Base-by-base conservation (phyloP, 2,329 filamentous ascomycete species). In the Tolypocladium cylindrosporum region DNA sequence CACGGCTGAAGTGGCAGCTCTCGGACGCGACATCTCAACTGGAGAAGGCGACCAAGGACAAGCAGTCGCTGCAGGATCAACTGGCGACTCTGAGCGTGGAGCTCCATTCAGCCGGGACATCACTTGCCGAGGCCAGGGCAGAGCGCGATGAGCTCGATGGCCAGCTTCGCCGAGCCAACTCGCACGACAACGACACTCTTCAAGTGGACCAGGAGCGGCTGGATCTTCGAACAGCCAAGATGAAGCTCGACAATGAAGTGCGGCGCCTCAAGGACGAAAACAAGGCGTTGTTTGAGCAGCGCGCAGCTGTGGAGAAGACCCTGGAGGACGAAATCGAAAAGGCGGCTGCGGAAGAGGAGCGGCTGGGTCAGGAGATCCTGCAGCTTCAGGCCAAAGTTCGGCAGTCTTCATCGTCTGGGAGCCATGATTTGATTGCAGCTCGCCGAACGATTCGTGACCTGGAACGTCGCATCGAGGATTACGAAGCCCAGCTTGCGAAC, bases 121-220 rank as follows among this genome's bases (percentile, higher is more conserved):
- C 80, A 1, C 73, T 84, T 14, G 77, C 79, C 14, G 83, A 86
- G 62, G 71, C 79, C 10, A 80, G 85, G 67, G 81, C 84, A 1
- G 86, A 90, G 64, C 81, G 86, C 13, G 85, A 89, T 64, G 85
- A 88, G 65, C 71, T 89, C 24, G 81, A 86, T 58, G 79, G 73
- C 39, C 83, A 87, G 64, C 73, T 90, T 24, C 77, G 78, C 51
- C 77, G 78, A 31, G 68, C 76, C n/a, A 77, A 75, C 60, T 76
- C 82, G 43, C 79, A 81, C 57, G 82, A 81, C 54, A 79, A 79
- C 57, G 82, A 86, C 59, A 82, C 79, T 1, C 79, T 83, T 63
- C 80, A 79, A 14, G 69, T 88, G 52, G 87, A 90, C 63, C 82
- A 86, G 60, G 88, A 90, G 66, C 85, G 86, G 62, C 73, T 87